Evolutionary conservation across 192 early-diverging fungal genomes (phyloP).

Genomic region (Backusella sp.): DNA sequence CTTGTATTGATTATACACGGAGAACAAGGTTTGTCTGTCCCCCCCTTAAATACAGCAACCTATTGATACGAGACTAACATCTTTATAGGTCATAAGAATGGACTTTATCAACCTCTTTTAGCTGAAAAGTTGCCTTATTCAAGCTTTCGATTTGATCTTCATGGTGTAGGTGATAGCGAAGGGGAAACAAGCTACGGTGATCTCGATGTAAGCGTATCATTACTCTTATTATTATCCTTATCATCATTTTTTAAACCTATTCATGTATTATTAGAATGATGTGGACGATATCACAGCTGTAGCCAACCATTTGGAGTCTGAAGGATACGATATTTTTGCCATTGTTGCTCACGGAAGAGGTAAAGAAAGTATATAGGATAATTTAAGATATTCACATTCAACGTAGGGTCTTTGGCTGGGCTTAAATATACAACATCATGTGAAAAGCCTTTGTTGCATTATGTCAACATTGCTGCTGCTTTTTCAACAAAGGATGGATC

Average conservation of each 20-base stretch:
- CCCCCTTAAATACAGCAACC: background rate
- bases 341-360: slow-evolving; percentile 32
- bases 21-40: slow-evolving; percentile 13
- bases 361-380: background rate
- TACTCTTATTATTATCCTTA: background rate
- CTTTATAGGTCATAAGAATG: slow-evolving; percentile 37
- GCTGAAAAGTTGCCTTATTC: slow-evolving; percentile 35
- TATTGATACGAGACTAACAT: background rate
- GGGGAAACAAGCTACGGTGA: slow-evolving; percentile 11
- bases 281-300: slow-evolving; percentile 22
- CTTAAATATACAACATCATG: slow-evolving; percentile 37
- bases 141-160: slow-evolving; percentile 40
- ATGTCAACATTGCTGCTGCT: slow-evolving; percentile 32
- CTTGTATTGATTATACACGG: slow-evolving; percentile 33
- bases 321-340: slow-evolving; percentile 27
- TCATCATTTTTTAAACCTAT: background rate
- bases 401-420: slow-evolving; percentile 26
- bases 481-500: slow-evolving; percentile 21
- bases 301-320: slow-evolving; percentile 19
- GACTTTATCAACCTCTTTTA: slow-evolving; percentile 31
- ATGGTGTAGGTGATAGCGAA: slow-evolving; percentile 39
- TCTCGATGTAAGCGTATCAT: background rate
- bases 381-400: background rate
- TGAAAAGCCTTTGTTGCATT: slow-evolving; percentile 29
- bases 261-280: slow-evolving; percentile 8